phyloP scores from a whole-genome alignment of 305 asterid species.

The Salvia sclarea region DNA sequence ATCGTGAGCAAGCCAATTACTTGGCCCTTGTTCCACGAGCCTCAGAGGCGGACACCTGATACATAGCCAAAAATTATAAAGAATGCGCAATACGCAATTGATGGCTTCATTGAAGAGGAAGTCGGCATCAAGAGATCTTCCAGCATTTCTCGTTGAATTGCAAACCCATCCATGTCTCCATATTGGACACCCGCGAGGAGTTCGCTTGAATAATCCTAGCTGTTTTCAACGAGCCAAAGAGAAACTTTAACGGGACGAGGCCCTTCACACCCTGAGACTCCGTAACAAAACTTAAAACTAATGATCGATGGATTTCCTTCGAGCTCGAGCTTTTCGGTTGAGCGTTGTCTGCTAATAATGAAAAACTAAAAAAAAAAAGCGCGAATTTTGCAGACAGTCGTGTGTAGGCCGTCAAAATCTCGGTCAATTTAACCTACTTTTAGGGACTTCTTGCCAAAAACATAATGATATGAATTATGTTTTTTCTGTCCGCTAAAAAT shows the following conservation, averaged over 20 bases:
- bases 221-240: slow-evolving; percentile 80
- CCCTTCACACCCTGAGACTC: slow-evolving; percentile 78
- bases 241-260: slow-evolving; percentile 62
- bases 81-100: slow-evolving; percentile 73
- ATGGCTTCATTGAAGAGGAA: slow-evolving; percentile 87
- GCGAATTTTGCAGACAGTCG: too few relatives aligned
- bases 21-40: slow-evolving; percentile 68
- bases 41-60: slow-evolving; percentile 70
- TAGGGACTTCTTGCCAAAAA: too few relatives aligned
- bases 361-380: too few relatives aligned
- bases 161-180: slow-evolving; percentile 85
- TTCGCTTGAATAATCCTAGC: slow-evolving; percentile 75
- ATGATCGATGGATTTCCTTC: slow-evolving; percentile 81
- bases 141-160: slow-evolving; percentile 90
- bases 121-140: slow-evolving; percentile 94
- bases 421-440: too few relatives aligned
- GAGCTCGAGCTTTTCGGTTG: slow-evolving; percentile 64
- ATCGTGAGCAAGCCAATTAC: slow-evolving; percentile 81
- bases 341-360: too few relatives aligned
- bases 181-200: slow-evolving; percentile 54
- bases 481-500: too few relatives aligned
- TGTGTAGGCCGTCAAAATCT: too few relatives aligned
- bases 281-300: slow-evolving; percentile 73
- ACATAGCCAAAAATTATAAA: slow-evolving; percentile 88
- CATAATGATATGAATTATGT: too few relatives aligned